phyloP scores from a whole-genome alignment of 371 early-diverging fungal genomes.

The Syncephalastrum racemosum region DNA sequence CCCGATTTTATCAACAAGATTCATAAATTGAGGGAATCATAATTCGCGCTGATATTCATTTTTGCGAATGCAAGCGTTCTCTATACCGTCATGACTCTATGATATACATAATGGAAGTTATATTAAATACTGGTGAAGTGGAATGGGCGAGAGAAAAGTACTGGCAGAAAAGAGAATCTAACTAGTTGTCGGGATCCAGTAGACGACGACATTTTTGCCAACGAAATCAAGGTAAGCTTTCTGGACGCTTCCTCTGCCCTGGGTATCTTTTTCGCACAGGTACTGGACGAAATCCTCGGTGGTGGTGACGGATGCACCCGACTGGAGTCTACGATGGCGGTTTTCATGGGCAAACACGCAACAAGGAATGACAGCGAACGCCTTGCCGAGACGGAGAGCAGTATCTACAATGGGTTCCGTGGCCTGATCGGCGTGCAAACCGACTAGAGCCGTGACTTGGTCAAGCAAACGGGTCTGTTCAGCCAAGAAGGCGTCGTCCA shows the following conservation, averaged over 20 bases:
- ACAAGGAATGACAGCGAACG: slow-evolving; percentile 63
- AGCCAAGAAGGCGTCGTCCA: slow-evolving; percentile 45
- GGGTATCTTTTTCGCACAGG: slow-evolving; percentile 43
- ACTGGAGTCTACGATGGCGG: slow-evolving; percentile 34
- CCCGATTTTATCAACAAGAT: too few species aligned
- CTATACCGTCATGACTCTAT: too few species aligned
- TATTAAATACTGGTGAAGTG: too few species aligned
- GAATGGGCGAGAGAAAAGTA: too few species aligned
- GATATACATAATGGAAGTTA: too few species aligned
- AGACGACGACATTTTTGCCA: slow-evolving; percentile 58
- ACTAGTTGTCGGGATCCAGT: slow-evolving; percentile 31
- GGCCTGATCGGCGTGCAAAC: slow-evolving; percentile 63
- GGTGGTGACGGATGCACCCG: slow-evolving; percentile 43
- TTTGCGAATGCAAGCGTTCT: too few species aligned
- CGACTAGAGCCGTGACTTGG: slow-evolving; percentile 40
- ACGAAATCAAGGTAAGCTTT: slow-evolving; percentile 57
- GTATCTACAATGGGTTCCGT: slow-evolving; percentile 59
- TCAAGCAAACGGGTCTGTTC: slow-evolving; percentile 28
- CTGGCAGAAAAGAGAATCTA: too few species aligned
- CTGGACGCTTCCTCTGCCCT: slow-evolving; percentile 24
- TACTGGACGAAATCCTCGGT: slow-evolving; percentile 56
- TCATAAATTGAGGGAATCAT: too few species aligned
- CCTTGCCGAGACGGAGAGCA: slow-evolving; percentile 43
- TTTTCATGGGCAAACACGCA: slow-evolving; percentile 61
- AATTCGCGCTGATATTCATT: too few species aligned